These are phyloP conservation scores for Colletotrichum camelliae DNA, from an alignment of 2,329 filamentous ascomycete genomes.

Conservation along the genomic window DNA sequence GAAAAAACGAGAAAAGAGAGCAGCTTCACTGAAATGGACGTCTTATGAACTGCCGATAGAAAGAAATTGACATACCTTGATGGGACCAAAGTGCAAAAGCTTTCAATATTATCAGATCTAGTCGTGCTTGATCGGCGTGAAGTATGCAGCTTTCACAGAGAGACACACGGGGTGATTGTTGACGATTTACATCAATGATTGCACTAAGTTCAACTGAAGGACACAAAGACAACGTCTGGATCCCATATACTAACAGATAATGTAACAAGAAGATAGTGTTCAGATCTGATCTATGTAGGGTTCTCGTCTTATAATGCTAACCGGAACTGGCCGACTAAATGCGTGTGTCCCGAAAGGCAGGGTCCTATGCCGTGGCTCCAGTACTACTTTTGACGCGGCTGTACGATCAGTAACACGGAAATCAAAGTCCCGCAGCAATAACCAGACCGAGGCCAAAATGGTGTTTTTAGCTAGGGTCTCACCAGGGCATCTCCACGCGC, in stretches of 20 bases:
- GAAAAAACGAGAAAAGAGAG: neutral
- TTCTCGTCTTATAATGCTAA: neutral
- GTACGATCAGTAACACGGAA: neutral
- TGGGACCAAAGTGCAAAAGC: neutral
- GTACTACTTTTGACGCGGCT: neutral
- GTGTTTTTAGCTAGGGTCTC: slow-evolving; percentile 10
- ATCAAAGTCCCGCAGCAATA: neutral
- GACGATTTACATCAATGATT: neutral
- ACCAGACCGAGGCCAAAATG: neutral
- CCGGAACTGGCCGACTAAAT: neutral
- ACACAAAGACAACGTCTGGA: neutral
- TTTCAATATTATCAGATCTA: too few relatives aligned
- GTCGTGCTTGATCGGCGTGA: too few relatives aligned
- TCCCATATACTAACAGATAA: neutral
- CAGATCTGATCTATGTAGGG: neutral
- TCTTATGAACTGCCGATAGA: neutral
- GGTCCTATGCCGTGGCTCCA: neutral
- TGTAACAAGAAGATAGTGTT: neutral
- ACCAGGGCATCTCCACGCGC: slow-evolving; percentile 14
- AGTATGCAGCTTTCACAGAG: too few relatives aligned
- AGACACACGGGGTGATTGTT: too few relatives aligned
- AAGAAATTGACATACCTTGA: neutral
- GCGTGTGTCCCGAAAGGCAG: slow-evolving; percentile 11
- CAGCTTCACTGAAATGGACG: neutral
- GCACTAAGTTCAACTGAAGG: neutral